These are phyloP conservation scores for Penicillium atrosanguineum DNA, from an alignment of 495 filamentous ascomycete genomes.

Conservation along the genomic window DNA sequence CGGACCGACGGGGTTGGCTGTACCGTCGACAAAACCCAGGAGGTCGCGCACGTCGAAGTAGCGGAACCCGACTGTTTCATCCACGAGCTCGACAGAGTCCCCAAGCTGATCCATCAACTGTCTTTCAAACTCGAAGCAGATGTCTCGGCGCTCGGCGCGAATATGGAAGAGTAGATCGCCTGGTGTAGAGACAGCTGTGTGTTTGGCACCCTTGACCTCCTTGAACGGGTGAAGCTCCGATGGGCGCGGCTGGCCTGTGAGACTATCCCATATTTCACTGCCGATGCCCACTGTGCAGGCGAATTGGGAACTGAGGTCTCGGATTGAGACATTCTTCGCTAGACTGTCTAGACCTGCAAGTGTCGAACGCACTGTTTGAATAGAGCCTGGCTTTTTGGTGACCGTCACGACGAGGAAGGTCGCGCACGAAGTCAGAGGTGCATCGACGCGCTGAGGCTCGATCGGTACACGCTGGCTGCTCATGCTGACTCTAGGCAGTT, in stretches of 20 bases:
- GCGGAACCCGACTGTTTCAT: slow-evolving; percentile 56
- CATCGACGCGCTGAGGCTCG: slow-evolving; percentile 45
- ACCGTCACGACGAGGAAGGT: slow-evolving; percentile 52
- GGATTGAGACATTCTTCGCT: slow-evolving; percentile 54
- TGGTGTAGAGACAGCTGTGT: slow-evolving; percentile 50
- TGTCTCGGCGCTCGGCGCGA: slow-evolving; percentile 53
- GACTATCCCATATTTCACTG: slow-evolving; percentile 44
- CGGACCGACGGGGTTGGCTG: slow-evolving; percentile 54
- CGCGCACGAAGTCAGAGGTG: slow-evolving; percentile 48
- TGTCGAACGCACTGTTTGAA: slow-evolving; percentile 41
- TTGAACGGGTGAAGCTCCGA: slow-evolving; percentile 52
- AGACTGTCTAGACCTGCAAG: slow-evolving; percentile 44
- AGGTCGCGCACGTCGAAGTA: slow-evolving; percentile 60
- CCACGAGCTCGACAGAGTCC: slow-evolving; percentile 42
- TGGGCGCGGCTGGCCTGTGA: slow-evolving; percentile 45
- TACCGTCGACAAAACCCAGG: slow-evolving; percentile 59
- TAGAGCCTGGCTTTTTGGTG: slow-evolving; percentile 32
- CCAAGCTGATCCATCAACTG: slow-evolving; percentile 51
- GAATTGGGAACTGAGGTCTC: slow-evolving; percentile 48
- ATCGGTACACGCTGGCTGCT: slow-evolving; percentile 32
- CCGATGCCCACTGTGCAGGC: slow-evolving; percentile 56
- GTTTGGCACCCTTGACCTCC: slow-evolving; percentile 41
- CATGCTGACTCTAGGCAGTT: slow-evolving; percentile 17
- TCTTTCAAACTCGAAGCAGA: slow-evolving; percentile 57
- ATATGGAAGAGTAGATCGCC: slow-evolving; percentile 59